Conservation (phyloP, 192 early-diverging fungal genomes). For the Backusella luteola region DNA sequence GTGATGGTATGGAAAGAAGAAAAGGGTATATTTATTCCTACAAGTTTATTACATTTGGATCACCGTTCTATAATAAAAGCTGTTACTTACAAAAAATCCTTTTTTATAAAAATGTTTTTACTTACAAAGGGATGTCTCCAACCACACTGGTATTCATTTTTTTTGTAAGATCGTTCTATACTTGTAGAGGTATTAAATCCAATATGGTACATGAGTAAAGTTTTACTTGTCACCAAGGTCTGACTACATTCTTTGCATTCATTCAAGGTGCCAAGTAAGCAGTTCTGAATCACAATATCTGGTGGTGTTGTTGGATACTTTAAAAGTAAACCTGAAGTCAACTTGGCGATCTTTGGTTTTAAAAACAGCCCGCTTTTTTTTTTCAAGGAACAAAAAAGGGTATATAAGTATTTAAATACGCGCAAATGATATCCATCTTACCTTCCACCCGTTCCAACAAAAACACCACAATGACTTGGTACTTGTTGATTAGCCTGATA, state of each 20-base stretch:
- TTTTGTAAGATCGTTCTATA: slow-evolving; percentile 40
- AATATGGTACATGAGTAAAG: slow-evolving; percentile 48
- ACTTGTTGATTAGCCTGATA: slow-evolving; percentile 40
- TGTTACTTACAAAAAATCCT: not conserved
- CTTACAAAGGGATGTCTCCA: slow-evolving; percentile 57
- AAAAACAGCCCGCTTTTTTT: slow-evolving; percentile 33
- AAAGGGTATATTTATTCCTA: slow-evolving; percentile 7
- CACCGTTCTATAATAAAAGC: slow-evolving; percentile 25
- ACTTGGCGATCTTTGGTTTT: slow-evolving; percentile 25
- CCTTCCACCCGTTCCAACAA: slow-evolving; percentile 53
- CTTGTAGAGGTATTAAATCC: slow-evolving; percentile 54
- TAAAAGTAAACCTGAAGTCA: slow-evolving; percentile 28
- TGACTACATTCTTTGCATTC: slow-evolving; percentile 44
- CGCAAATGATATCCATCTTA: not conserved
- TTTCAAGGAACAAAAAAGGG: not conserved
- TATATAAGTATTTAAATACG: not conserved
- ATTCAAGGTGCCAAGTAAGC: slow-evolving; percentile 44
- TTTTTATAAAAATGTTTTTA: not conserved
- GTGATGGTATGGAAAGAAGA: not conserved
- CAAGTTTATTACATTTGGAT: slow-evolving; percentile 29
- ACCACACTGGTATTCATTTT: slow-evolving; percentile 52
- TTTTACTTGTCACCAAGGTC: slow-evolving; percentile 46
- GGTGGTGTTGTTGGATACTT: slow-evolving; percentile 37
- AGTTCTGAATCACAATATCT: slow-evolving; percentile 51
- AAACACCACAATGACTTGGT: slow-evolving; percentile 49